Conservation (phyloP, 345 rosid genomes). For the Firmiana major region DNA sequence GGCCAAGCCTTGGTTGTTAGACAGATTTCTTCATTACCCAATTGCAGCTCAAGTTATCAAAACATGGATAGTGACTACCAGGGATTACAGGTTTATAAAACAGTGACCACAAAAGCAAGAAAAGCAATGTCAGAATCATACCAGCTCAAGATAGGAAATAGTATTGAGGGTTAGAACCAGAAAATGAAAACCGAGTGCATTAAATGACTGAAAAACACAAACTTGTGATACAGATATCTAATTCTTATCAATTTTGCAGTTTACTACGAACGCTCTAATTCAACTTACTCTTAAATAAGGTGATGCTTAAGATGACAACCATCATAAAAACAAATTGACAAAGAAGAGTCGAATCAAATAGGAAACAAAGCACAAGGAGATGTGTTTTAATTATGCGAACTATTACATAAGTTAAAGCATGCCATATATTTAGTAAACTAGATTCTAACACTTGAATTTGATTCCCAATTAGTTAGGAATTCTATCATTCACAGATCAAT, state of each 20-base stretch:
- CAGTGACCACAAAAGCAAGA: neutral
- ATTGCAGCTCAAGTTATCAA: neutral
- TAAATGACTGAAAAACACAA: neutral
- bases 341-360: neutral
- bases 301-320: neutral
- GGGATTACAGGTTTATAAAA: neutral
- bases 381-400: neutral
- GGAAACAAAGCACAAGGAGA: neutral
- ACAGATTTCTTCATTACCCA: neutral
- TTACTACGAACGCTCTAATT: neutral
- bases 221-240: neutral
- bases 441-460: neutral
- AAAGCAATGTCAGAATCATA: neutral
- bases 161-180: neutral
- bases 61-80: neutral
- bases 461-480: neutral
- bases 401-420: neutral
- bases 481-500: neutral
- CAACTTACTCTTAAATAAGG: neutral
- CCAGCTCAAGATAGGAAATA: neutral
- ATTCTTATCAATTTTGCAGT: neutral
- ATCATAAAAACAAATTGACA: neutral
- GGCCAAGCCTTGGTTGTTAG: too few relatives aligned
- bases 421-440: neutral
- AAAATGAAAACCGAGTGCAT: neutral